Conservation (phyloP, 495 filamentous ascomycete genomes). For the Aspergillus diversus region DNA sequence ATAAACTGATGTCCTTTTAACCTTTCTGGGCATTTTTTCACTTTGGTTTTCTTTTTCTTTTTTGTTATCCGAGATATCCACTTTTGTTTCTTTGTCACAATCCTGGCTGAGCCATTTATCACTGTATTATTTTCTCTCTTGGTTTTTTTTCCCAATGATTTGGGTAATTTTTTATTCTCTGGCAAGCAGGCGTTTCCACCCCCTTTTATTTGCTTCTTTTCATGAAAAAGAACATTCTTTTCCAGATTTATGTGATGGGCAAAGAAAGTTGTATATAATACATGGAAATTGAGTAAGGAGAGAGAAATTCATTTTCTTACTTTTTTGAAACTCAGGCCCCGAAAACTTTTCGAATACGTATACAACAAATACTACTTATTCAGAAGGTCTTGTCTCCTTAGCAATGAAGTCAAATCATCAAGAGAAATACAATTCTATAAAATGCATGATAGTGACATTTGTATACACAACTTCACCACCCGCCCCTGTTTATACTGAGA, state of each 20-base stretch:
- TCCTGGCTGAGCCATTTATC: slow-evolving; percentile 26
- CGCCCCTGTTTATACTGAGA: too few species aligned
- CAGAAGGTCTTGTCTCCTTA: too few species aligned
- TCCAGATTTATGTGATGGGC: background rate
- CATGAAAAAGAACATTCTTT: background rate
- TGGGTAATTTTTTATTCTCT: background rate
- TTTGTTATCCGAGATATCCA: slow-evolving; percentile 28
- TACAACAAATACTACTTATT: too few species aligned
- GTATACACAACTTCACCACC: too few species aligned
- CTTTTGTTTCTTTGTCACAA: slow-evolving; percentile 19
- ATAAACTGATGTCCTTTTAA: slow-evolving; percentile 3
- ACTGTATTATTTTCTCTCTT: slow-evolving; percentile 15
- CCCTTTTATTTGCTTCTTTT: slow-evolving; percentile 12
- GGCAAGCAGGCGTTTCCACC: slow-evolving; percentile 18
- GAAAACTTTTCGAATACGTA: too few species aligned
- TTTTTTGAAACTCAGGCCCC: background rate
- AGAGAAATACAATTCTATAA: too few species aligned
- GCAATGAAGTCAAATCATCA: too few species aligned
- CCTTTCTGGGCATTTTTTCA: slow-evolving; percentile 1
- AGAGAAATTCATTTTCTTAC: background rate
- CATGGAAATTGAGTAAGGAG: background rate
- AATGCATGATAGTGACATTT: too few species aligned
- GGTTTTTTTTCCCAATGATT: slow-evolving; percentile 6
- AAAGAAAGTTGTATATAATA: background rate
- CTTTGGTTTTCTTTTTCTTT: slow-evolving; percentile 17